Base-by-base conservation (phyloP, 192 early-diverging fungal species). In the Mortierella claussenii region DNA sequence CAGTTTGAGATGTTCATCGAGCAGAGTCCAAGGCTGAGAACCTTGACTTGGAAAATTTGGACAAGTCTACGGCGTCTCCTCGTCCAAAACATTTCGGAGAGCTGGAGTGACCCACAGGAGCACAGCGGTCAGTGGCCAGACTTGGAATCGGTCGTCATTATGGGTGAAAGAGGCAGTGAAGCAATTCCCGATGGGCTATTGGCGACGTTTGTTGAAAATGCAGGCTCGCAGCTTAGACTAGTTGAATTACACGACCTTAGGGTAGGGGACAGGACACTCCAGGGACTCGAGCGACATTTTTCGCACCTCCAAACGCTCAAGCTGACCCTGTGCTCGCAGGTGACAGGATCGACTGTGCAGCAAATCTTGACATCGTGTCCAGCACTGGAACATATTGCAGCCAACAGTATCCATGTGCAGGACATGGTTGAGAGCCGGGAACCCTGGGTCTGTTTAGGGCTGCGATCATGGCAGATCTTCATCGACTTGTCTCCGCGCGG, bases 371-470 rank as follows among this genome's bases (percentile, higher is more conserved):
- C 31, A 7, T 63, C 60, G 2, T 63, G 48, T 21, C 48, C 49
- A 50, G n/a, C 18, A 33, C 26, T 63, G 36, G 34, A 52, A 27
- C 23, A 12, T 28, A 26, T 63, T 8, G 28, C 60, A 18, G 60
- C 47, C 15, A 40, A 63, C 49, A 20, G 10, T 12, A 63, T 63
- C 21, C 60, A 50, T 23, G 60, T 26, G 4, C 26, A n/a, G 28
- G 60, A 63, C 33, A 52, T 63, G 2, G 37, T 10, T 7, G 37
- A 40, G 13, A 13, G 37, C 24, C 34, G 47, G 26, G 47, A 37
- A 3, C 60, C 60, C 24, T 63, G 60, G 60, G 60, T 52, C 13
- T 63, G 60, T 28, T 28, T 50, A 15, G 48, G 26, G 24, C 49
- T 63, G 21, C 30, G 40, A 36, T 42, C 49, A 1, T 63, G 47